Percentiles rank a stretch among this genome's conserved stretches.
These are phyloP conservation scores for Beauveria brongniartii DNA, from an alignment of 2,329 filamentous ascomycete genomes.

Conservation along the genomic window DNA sequence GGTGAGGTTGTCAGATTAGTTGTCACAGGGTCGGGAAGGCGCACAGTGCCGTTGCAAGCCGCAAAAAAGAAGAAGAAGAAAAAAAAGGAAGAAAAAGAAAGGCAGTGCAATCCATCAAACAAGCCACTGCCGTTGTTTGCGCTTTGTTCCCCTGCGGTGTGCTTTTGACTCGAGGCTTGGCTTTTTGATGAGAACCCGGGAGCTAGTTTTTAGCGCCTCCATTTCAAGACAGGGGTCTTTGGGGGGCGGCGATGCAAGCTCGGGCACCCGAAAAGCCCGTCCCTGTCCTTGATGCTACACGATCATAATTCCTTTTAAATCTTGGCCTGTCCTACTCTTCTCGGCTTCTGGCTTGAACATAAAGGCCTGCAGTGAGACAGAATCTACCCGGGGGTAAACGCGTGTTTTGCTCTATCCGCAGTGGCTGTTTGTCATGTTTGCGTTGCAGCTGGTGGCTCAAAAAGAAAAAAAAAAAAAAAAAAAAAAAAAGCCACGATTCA, in stretches of 20 bases:
- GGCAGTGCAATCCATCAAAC: too few relatives aligned
- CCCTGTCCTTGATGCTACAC: background rate
- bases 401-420: too few relatives aligned
- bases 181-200: background rate
- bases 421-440: too few relatives aligned
- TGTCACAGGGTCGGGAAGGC: background rate
- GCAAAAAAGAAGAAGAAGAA: background rate
- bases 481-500: too few relatives aligned
- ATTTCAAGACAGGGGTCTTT: background rate
- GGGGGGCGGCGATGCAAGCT: background rate
- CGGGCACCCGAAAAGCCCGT: background rate
- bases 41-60: background rate
- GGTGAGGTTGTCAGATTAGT: background rate
- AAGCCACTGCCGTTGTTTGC: background rate
- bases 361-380: too few relatives aligned
- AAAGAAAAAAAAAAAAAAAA: too few relatives aligned
- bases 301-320: too few relatives aligned
- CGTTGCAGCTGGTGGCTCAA: too few relatives aligned
- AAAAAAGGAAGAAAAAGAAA: background rate
- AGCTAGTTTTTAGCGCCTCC: slow-evolving; percentile 2
- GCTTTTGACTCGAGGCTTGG: background rate
- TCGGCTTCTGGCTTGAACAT: too few relatives aligned
- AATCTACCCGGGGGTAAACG: too few relatives aligned
- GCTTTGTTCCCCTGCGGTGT: background rate
- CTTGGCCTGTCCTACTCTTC: too few relatives aligned